Evolutionary conservation across 805 yeast genomes (phyloP), one percentile per base, ranked within the genome.

Genomic region (Candida michaelii): DNA sequence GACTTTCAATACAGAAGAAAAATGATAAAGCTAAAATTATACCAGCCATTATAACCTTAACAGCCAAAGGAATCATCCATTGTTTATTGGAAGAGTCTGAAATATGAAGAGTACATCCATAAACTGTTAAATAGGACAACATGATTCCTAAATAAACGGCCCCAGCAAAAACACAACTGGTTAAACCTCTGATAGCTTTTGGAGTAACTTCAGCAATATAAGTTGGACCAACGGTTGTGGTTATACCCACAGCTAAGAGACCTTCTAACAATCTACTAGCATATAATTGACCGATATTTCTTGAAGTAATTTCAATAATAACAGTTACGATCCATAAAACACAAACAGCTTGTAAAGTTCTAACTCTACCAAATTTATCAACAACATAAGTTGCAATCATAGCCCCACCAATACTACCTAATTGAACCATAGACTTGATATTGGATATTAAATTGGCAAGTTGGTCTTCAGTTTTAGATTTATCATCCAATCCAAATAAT

Each of bases 181-280:
- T 71, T 38, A 74, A 50, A 31, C 83, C 83, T 58, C 83, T 66
- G 43, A 74, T 69, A 25, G 71, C 60, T 31, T 68, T 64, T 14
- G 84, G 83, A 12, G 82, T 65, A 27, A 74, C 69, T 53, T 79
- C 84, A 3, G 79, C 68, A 36, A 76, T 54, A 49, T 76, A 77
- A 39, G 76, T 65, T 11, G 83, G 83, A 5, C 82, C 82, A 46
- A 74, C 66, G 13, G 78, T 77, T 8, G 76, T 72, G 7, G 83
- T 73, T 50, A 76, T 77, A n/a, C 84, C 83, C 40, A 79, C 63
- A 17, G 76, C 77, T 13, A 76, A 53, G 7, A 47, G 40, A 17
- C 83, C 83, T 50, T 77, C 81, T 36, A 79, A 53, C 18, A 78
- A 63, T 44, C 83, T 63, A 10, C 83, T 83, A 29, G 75, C 80